A percentile compares a stretch with the other conserved stretches of the same genome.
Evolutionary conservation across 306 rosid genomes (phyloP).

Genomic region (Prosopis cineraria): DNA sequence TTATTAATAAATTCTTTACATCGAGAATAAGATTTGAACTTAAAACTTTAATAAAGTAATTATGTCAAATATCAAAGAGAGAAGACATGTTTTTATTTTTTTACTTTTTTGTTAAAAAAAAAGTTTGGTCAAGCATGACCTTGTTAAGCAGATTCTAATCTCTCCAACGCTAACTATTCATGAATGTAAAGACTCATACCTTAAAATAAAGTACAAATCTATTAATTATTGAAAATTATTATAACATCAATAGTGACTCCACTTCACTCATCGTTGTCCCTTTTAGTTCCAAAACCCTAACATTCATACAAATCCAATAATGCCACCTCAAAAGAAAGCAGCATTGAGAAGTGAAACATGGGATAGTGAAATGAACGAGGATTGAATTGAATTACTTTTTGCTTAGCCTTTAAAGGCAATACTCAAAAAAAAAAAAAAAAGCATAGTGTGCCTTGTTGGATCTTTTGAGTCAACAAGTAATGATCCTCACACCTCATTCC

Average conservation of each 20-base stretch:
- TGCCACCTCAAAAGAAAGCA: neutral
- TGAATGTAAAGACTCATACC: neutral
- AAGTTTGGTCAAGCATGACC: neutral
- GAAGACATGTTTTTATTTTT: neutral
- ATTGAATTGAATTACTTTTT: neutral
- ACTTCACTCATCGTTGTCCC: neutral
- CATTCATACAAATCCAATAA: neutral
- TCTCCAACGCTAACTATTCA: neutral
- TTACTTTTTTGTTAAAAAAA: neutral
- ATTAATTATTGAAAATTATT: too few relatives aligned
- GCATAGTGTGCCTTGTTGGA: neutral
- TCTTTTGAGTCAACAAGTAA: conserved; percentile 19
- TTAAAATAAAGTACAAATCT: neutral
- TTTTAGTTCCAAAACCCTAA: neutral
- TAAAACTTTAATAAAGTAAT: neutral
- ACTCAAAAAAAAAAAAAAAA: neutral
- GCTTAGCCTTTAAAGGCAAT: neutral
- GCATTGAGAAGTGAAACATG: neutral
- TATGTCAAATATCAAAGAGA: neutral
- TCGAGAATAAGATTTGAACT: too few relatives aligned
- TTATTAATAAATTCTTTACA: too few relatives aligned
- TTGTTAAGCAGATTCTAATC: neutral
- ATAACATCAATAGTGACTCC: neutral
- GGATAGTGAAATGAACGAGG: neutral
- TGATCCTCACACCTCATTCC: conserved; percentile 10